Percentiles rank a stretch among this genome's conserved stretches.
Evolutionary conservation across 2,329 filamentous ascomycete genomes (phyloP).

Genomic region (Pseudogymnoascus sp.): DNA sequence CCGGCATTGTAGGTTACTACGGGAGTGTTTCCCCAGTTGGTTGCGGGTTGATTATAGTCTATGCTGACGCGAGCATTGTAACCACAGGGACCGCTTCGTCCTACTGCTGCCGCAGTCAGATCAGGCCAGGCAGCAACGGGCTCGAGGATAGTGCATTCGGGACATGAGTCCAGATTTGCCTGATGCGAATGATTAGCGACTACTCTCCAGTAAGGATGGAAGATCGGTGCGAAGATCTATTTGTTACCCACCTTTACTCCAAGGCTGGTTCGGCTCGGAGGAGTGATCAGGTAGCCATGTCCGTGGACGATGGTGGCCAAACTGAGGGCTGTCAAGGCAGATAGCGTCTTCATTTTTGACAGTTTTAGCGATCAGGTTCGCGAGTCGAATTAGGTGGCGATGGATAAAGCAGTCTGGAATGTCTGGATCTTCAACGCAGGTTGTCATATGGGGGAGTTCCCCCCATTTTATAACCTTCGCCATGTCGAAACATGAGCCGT

Average conservation of each 20-base stretch:
- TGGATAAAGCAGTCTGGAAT: neutral
- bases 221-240: neutral
- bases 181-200: slow-evolving; percentile 20
- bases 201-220: neutral
- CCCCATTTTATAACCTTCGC: neutral
- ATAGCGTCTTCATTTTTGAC: neutral
- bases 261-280: slow-evolving; percentile 40
- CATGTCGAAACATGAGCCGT: neutral
- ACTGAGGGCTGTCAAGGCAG: neutral
- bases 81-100: slow-evolving; percentile 45
- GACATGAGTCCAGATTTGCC: slow-evolving; percentile 45
- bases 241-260: slow-evolving; percentile 36
- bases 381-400: neutral
- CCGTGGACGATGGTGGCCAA: slow-evolving; percentile 26
- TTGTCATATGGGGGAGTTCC: neutral
- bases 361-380: neutral
- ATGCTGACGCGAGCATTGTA: slow-evolving; percentile 48
- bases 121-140: slow-evolving; percentile 47
- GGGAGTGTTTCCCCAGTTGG: slow-evolving; percentile 35
- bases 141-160: slow-evolving; percentile 50
- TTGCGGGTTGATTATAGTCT: slow-evolving; percentile 31
- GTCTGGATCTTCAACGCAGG: neutral
- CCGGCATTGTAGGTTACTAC: slow-evolving; percentile 42
- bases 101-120: slow-evolving; percentile 40
- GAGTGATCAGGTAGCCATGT: slow-evolving; percentile 42